Base-by-base conservation (phyloP, 306 rosid species). In the Ziziphus jujuba region DNA sequence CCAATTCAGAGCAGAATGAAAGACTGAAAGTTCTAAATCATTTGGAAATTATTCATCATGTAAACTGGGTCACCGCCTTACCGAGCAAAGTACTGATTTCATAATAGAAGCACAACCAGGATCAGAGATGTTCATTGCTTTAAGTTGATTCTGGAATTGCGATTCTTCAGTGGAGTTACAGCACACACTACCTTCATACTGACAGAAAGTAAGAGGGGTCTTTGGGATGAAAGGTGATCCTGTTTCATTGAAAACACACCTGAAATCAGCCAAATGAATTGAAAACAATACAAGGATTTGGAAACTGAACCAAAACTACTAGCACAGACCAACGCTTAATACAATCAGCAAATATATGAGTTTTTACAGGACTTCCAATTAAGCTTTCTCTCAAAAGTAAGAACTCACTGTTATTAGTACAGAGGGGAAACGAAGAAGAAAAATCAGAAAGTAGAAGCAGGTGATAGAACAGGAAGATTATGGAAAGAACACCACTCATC, bases 41-140 rank as follows among this genome's bases (percentile, higher is more conserved):
- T 4, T 31, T 19, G 9, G 5, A 6, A 10, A 12, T n/a, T 31
- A 15, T 59, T 5, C 7, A 12, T 2, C 7, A 17, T 2, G n/a
- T 17, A 5, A 43, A 59, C 22, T 35, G 50, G 52, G 45, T 34
- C 56, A 59, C 19, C 40, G 71, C 23, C 89, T 80, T 78, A 95
- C 99, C 72, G 96, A 91, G 59, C 99, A 95, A 56, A 85, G 83
- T 72, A 95, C 65, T 60, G 97, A 85, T 79, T 88, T 95, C 66
- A 95, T 20, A 62, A 85, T 70, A 4, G 96, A 75, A 77, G 92
- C 80, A 76, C 99, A 95, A 49, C 61, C 80, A 70, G 82, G 45
- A 72, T 80, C 84, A 79, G 97, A 87, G 34, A 88, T 67, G 63
- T 88, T 82, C 96, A 85, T 87, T 40, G 60, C 62, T 75, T 76